phyloP scores from a whole-genome alignment of 1,139 yeast species.

The Sugiyamaella castrensis region DNA sequence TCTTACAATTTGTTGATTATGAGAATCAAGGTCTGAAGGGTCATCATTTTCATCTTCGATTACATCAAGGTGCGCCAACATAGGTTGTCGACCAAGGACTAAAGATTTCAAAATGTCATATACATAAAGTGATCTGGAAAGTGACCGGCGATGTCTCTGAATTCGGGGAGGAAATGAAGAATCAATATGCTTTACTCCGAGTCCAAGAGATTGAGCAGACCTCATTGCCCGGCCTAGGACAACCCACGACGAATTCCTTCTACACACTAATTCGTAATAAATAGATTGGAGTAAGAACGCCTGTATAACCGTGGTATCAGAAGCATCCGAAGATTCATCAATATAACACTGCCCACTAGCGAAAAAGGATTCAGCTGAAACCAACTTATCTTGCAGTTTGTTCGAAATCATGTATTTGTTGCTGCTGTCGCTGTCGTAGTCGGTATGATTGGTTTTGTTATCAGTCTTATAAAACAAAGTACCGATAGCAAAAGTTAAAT shows the following conservation, averaged over 20 bases:
- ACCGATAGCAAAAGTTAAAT: slow-evolving; percentile 44
- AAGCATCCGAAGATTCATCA: slow-evolving; percentile 34
- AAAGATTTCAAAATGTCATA: background rate
- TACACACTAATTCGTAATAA: slow-evolving; percentile 41
- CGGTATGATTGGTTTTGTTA: too few relatives aligned
- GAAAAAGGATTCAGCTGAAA: background rate
- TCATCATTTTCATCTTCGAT: background rate
- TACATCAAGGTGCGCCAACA: background rate
- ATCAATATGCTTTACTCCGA: slow-evolving; percentile 2
- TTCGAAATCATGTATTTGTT: too few relatives aligned
- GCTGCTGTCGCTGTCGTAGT: background rate
- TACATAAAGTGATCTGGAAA: background rate
- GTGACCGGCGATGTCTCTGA: background rate
- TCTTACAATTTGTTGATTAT: background rate
- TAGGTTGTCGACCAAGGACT: background rate
- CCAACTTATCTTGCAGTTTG: background rate
- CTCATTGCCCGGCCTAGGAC: slow-evolving; percentile 36
- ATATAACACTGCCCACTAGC: background rate
- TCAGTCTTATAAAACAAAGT: background rate
- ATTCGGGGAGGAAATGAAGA: background rate
- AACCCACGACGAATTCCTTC: slow-evolving; percentile 44
- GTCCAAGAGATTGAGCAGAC: slow-evolving; percentile 33
- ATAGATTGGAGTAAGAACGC: slow-evolving; percentile 41
- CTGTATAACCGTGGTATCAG: slow-evolving; percentile 44
- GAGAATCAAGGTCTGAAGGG: background rate